Evolutionary conservation across 2,329 filamentous ascomycete species (phyloP).

Genomic region (Aspergillus fumigatiaffinis): DNA sequence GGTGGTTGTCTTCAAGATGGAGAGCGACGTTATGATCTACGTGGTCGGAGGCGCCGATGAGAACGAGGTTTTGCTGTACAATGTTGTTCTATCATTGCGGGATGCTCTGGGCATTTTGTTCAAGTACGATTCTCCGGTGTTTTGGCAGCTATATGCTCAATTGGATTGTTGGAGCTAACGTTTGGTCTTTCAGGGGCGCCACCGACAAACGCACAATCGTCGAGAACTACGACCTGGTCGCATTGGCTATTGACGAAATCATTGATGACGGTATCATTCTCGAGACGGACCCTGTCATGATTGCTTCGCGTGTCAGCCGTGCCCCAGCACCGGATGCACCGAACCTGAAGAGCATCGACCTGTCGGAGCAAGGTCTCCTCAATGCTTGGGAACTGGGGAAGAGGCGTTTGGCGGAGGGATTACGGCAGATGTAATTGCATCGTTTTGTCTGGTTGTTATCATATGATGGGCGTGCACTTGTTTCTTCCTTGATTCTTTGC

Average conservation of each 20-base stretch:
- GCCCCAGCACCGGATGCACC: conserved; percentile 84
- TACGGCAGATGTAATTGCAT: conserved; percentile 56
- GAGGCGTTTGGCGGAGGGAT: conserved; percentile 82
- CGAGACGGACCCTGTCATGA: conserved; percentile 92
- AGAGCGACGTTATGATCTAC: conserved; percentile 95
- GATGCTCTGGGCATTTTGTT: conserved; percentile 88
- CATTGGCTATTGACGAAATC: conserved; percentile 91
- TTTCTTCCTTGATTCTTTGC: conserved; percentile 16
- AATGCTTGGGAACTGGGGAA: conserved; percentile 93
- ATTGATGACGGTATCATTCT: conserved; percentile 94
- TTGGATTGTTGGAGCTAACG: conserved; percentile 13
- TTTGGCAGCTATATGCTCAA: background rate
- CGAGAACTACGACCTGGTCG: conserved; percentile 97
- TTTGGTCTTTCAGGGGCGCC: conserved; percentile 62
- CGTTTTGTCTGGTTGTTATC: conserved; percentile 12
- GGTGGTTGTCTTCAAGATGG: conserved; percentile 95
- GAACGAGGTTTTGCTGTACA: conserved; percentile 96
- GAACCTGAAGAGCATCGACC: conserved; percentile 87
- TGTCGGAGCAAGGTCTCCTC: conserved; percentile 91
- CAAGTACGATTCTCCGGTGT: conserved; percentile 58
- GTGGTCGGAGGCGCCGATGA: conserved; percentile 87
- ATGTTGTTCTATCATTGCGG: conserved; percentile 83
- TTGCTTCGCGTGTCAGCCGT: conserved; percentile 86
- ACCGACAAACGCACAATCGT: conserved; percentile 97
- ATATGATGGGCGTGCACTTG: conserved; percentile 11